A percentile compares a stretch with the other conserved stretches of the same genome.
Evolutionary conservation across 2,329 filamentous ascomycete genomes (phyloP).

Genomic region (Aspergillus vadensis): DNA sequence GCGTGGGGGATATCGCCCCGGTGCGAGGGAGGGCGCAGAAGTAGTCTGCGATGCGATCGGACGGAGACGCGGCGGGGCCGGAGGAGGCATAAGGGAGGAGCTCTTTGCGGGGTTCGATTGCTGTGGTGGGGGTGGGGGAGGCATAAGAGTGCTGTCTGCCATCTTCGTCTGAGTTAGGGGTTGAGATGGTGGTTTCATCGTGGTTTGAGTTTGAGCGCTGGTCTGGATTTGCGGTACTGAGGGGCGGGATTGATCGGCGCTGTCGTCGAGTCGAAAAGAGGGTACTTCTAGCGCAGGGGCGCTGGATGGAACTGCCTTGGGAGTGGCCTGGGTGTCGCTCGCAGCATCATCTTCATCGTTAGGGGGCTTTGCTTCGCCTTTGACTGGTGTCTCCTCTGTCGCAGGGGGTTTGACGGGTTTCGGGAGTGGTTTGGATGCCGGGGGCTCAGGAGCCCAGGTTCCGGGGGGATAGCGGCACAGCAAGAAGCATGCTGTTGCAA

Average conservation of each 20-base stretch:
- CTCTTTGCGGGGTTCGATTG: background rate
- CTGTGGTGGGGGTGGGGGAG: constrained; percentile 13
- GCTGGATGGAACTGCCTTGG: constrained; percentile 37
- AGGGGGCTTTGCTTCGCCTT: constrained; percentile 12
- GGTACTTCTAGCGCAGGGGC: constrained; percentile 34
- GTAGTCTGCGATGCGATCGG: constrained; percentile 25
- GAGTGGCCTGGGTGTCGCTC: constrained; percentile 37
- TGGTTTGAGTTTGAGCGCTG: constrained; percentile 13
- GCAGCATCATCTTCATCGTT: constrained; percentile 15
- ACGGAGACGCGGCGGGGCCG: constrained; percentile 33
- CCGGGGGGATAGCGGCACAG: constrained; percentile 43
- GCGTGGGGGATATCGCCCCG: constrained; percentile 31
- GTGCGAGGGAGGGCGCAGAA: constrained; percentile 15
- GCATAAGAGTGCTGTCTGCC: constrained; percentile 13
- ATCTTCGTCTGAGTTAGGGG: constrained; percentile 11
- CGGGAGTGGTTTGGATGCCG: constrained; percentile 21
- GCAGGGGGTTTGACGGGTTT: constrained; percentile 11
- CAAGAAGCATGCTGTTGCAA: constrained; percentile 44
- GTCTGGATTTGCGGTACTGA: constrained; percentile 13
- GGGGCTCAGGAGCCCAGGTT: constrained; percentile 33
- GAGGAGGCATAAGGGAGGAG: constrained; percentile 39
- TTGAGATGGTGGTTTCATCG: constrained; percentile 10
- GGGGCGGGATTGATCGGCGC: background rate
- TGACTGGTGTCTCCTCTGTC: constrained; percentile 15
- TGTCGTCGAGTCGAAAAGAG: constrained; percentile 33